Evolutionary conservation across 495 filamentous ascomycete species (phyloP).

Genomic region (Podospora bellae-mahoneyi): DNA sequence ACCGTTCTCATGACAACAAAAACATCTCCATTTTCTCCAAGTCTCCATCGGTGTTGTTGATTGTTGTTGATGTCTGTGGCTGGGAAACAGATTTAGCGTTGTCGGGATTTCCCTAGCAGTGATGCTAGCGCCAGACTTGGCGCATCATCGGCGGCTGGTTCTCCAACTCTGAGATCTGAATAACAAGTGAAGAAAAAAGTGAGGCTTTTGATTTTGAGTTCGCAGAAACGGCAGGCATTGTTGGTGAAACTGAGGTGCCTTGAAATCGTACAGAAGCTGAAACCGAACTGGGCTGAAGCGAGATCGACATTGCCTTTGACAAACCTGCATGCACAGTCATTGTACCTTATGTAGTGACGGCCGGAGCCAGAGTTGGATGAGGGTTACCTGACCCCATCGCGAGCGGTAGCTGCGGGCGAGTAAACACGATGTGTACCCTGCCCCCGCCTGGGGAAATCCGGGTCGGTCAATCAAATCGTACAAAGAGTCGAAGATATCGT

Average conservation of each 20-base stretch:
- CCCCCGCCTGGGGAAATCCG: not conserved
- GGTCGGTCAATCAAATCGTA: not conserved
- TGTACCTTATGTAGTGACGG: not conserved
- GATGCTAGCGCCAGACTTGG: not conserved
- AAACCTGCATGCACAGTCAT: not conserved
- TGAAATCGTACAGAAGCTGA: not conserved
- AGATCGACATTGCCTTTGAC: not conserved
- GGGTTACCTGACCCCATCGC: not conserved
- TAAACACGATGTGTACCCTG: conserved; percentile 1
- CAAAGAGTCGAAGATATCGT: not conserved
- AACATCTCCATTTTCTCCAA: not conserved
- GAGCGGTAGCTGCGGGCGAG: not conserved
- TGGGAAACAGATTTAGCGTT: not conserved
- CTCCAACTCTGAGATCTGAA: not conserved
- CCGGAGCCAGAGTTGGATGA: not conserved
- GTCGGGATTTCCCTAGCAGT: not conserved
- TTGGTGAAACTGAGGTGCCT: not conserved
- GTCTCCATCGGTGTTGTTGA: not conserved
- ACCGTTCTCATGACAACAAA: not conserved
- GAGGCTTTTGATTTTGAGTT: not conserved
- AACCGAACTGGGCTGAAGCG: not conserved
- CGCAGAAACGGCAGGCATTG: not conserved
- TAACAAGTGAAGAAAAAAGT: not conserved
- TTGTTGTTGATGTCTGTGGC: not conserved
- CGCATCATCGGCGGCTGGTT: not conserved